A percentile compares a stretch with the other conserved stretches of the same genome.
Conservation (phyloP, 208 protist genomes). For the Acanthamoeba sp. region DNA sequence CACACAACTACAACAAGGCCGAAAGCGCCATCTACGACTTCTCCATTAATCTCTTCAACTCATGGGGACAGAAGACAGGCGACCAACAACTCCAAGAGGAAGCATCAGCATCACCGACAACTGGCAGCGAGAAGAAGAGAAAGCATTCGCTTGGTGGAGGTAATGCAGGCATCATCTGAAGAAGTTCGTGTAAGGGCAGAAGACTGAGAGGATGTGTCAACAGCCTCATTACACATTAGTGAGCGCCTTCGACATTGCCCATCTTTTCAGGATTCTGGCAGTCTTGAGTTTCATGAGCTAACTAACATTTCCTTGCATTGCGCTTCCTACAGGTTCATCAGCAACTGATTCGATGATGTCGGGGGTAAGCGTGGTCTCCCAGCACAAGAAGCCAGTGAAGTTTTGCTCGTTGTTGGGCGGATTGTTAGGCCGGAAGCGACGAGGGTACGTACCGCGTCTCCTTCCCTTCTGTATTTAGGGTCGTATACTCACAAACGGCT, state of each 20-base stretch:
- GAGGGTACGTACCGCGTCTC: not conserved
- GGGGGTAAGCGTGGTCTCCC: not conserved
- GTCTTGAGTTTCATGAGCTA: not conserved
- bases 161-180: constrained; percentile 6
- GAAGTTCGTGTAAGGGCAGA: not conserved
- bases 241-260: not conserved
- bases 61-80: not conserved
- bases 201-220: not conserved
- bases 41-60: constrained; percentile 53
- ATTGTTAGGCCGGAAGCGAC: not conserved
- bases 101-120: not conserved
- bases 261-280: not conserved
- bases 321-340: not conserved
- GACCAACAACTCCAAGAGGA: not conserved
- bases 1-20: constrained; percentile 40
- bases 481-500: not conserved
- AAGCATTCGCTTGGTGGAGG: constrained; percentile 7
- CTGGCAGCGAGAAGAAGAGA: not conserved
- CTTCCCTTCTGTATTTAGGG: not conserved
- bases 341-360: not conserved
- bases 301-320: not conserved
- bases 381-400: not conserved
- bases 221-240: not conserved
- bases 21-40: constrained; percentile 47
- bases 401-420: not conserved